Evolutionary conservation across 1,139 yeast genomes (phyloP).

Genomic region (Geotrichum citri-aurantii): DNA sequence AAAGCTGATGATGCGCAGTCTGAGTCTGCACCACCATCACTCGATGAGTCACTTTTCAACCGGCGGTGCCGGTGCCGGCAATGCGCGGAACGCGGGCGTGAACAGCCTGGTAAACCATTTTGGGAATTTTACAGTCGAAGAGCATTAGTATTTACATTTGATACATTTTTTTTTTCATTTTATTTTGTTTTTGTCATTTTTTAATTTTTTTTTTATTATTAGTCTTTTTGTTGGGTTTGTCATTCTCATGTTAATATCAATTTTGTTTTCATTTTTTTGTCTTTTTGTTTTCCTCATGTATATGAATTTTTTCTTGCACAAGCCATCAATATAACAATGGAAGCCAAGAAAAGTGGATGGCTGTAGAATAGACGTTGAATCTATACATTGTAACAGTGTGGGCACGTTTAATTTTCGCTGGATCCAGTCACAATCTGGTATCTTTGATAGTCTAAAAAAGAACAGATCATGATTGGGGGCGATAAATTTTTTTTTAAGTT

Average conservation of each 20-base stretch:
- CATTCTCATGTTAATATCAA: background rate
- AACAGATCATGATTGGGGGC: too few species aligned
- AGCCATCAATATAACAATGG: background rate
- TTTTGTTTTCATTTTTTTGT: background rate
- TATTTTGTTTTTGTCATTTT: background rate
- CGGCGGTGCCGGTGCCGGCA: background rate
- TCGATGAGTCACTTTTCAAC: background rate
- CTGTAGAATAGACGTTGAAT: too few species aligned
- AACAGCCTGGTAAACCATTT: background rate
- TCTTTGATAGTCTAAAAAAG: too few species aligned
- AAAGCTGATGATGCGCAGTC: background rate
- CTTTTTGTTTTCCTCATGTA: background rate
- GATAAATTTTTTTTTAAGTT: too few species aligned
- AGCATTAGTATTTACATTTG: background rate
- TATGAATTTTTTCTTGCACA: background rate
- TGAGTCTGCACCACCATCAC: background rate
- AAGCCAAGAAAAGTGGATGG: too few species aligned
- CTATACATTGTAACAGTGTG: too few species aligned
- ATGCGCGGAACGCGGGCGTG: background rate
- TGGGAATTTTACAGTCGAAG: background rate
- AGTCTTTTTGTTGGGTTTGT: too few species aligned
- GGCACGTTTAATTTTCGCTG: too few species aligned
- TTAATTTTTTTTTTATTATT: background rate
- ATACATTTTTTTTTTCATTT: background rate
- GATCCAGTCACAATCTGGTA: too few species aligned